Base-by-base conservation (phyloP, 331 rosid species). In the Acacia pycnantha region DNA sequence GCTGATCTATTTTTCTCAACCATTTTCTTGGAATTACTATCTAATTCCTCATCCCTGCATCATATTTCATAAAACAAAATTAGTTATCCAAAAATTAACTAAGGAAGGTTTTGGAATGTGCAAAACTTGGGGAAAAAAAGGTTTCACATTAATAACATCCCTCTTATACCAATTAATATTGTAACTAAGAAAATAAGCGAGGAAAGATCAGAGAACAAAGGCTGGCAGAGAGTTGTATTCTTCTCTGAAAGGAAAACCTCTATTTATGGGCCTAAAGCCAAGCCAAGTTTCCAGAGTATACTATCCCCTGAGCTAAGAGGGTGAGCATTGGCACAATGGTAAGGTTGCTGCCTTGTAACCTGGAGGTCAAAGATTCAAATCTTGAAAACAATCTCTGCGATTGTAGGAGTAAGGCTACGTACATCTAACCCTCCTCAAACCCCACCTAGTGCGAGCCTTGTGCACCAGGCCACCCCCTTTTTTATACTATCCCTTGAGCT, bases 11-110 rank as follows among this genome's bases (percentile, higher is more conserved):
- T 78, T 77, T 79, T 86, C 81, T 76, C 86, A 90, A 76, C 80
- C 51, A 72, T 70, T 82, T 77, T 85, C 62, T 70, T 80, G 76
- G 59, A 65, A 74, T 85, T 77, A 76, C 78, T 86, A 81, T 87
- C 97, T 74, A 68, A 65, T 66, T 77, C 83, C 29, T 76, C 87
- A 65, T 88, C 89, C 92, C 99, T 96, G 94, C 86, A 90, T 88
- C 85, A 83, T 82, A 84, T 85, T 81, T 83, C 59, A 65, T 47
- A 33, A 82, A 74, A 69, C 82, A 56, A 78, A 78, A 56, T 62
- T 10, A 62, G 44, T 27, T 22, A 24, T 56, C n/a, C 78, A 74
- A 51, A 75, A 37, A 22, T 58, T 24, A 76, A 64, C 54, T 15
- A 68, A 24, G 12, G 71, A 59, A 24, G 48, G 18, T 74, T 78